Base-by-base conservation (phyloP, 1,284 basidiomycete species). In the Microbotryum silenes-acaulis region DNA sequence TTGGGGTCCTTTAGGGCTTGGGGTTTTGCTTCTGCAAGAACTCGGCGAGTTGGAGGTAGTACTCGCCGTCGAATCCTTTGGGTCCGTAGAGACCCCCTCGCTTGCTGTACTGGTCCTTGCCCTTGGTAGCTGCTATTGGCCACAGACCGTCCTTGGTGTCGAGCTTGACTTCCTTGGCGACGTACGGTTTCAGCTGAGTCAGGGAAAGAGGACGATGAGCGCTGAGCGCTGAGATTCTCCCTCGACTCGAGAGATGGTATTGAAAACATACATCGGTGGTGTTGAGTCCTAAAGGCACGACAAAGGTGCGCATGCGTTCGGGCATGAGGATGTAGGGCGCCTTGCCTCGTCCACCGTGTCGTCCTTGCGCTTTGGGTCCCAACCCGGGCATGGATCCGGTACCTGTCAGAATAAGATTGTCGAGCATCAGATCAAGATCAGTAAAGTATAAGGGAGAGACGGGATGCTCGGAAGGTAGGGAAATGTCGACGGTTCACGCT, bases 301-400 rank as follows among this genome's bases (percentile, higher is more conserved):
- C 70, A 52, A 72, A 72, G 21, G 63, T 64, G 29, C 71, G 60
- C 70, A 72, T 72, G 46, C 69, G 68, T 51, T 70, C 68, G 33
- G 54, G 58, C 63, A 68, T 69, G 52, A 72, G 61, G 42, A 70
- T 48, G 62, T 71, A 72, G 3, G 71, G 70, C 45, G 70, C 71
- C 61, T 72, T 72, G 14, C 61, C 59, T 12, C 64, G 54, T 9
- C 54, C 53, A 3, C 59, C 57, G 45, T 70, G 68, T 18, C 65
- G 60, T 21, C 71, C 71, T 29, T 68, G 66, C 4, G 67, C 57
- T 54, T 71, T 71, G 7, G 62, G 69, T 8, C 70, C 70, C 31
- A 72, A 61, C 9, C 71, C 71, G 45, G 71, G 70, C 37, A 67
- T 55, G 5, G 65, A 63, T n/a, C 71, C 71, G 9, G 70, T 70